Base-by-base conservation (phyloP, 2,329 filamentous ascomycete genomes). In the Chaetomium globosum region DNA sequence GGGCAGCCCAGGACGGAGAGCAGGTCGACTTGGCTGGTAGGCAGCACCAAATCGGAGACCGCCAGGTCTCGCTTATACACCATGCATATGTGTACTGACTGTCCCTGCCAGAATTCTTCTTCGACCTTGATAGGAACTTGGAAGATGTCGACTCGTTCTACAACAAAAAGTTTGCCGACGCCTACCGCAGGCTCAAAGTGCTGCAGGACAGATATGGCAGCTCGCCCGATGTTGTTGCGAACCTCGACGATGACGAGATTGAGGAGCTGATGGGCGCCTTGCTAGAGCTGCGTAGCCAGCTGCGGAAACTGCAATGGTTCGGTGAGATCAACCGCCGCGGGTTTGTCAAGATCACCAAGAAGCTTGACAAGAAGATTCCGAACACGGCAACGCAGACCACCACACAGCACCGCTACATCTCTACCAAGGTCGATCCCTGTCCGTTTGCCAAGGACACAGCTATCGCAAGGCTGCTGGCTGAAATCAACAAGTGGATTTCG, bases 331-430 rank as follows among this genome's bases (percentile, higher is more conserved):
- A 99, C 77, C 87, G 93, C 60, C 85, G 92, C 69, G 95, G 95
- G 1, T 99, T 99, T 74, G 87, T 96, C 76, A 99, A 99, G 80
- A 99, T 99, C 77, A 97, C 95, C 59, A 99, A 99, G 82, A 99
- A 99, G 79, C 82, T 97, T 54, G 95, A 99, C 79, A 99, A 99
- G 80, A 97, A 96, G 80, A 86, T 97, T 2, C 84, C 89, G 1
- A 84, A 86, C 54, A 86, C 88, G 3, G 85, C 88, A 57, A 89
- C 91, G 0, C 93, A 97, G 79, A 86, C 88, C 3, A 85, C 88
- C 59, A 89, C 91, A 0, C 93, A 97, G 80, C 88, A 91, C 75
- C 87, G 88, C 65, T 99, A 98, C 74, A 83, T 99, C 66, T 87
- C 90, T 49, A 92, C 92, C 55, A 97, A 96, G 79, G 94, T 99